Base-by-base conservation (phyloP, 176 grass and related monocot species). In the Oryza nivara region DNA sequence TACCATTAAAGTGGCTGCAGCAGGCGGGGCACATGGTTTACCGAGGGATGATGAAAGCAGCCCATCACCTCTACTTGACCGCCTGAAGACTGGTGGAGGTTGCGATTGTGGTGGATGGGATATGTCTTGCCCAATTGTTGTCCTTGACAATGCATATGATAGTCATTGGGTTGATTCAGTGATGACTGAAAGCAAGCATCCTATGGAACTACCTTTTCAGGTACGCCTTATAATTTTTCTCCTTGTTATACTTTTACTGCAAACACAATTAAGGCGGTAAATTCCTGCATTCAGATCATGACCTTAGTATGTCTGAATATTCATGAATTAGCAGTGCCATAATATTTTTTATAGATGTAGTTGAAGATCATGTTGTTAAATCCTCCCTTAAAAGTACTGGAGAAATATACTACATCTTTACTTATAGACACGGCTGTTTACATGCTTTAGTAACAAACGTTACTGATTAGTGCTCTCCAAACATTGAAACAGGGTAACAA, bases 81-180 rank as follows among this genome's bases (percentile, higher is more conserved):
- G 96, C 73, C 88, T 94, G 65, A 98, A 92, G 73, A 91, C 61
- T 13, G 89, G 96, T 80, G 96, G 96, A 73, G 77, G 88, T n/a
- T 98, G 96, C 49, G 93, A 96, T 72, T 98, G 96, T 69, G 96
- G 96, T 1, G 96, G 96, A 74, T 98, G 96, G 96, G 93, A 98
- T 74, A 98, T 98, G 96, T 89, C 91, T 41, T 98, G 96, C 78
- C 96, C 96, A 61, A 92, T 96, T 80, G 79, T 88, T 76, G 93
- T 98, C 58, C 90, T 95, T 88, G 77, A 87, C 44, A 96, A 94
- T 88, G 30, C 41, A 41, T 82, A 83, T 78, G 73, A 86, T 92
- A 89, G 89, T 75, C 56, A 82, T 82, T 92, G 82, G 88, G 75
- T 80, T 65, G 75, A 88, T 83, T 86, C 66, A 45, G 77, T 80